Base-by-base conservation (phyloP, 805 yeast genomes). In the Diddensiella transvaalensis region DNA sequence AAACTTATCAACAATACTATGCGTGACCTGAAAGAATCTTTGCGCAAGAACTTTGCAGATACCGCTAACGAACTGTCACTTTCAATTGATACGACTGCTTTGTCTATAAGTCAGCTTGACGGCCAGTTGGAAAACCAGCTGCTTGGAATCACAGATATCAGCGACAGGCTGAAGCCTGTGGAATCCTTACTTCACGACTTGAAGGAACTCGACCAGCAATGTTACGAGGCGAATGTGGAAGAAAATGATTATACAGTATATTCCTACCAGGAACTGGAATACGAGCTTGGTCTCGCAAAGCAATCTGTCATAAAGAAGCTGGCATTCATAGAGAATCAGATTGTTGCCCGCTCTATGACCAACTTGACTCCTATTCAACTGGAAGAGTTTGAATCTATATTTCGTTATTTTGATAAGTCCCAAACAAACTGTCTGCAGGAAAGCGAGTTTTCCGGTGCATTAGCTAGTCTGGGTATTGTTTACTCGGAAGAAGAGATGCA, bases 361-460 rank as follows among this genome's bases (percentile, higher is more conserved):
- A 65, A 60, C 41, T 47, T 69, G 39, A 62, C 71, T 4, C 67
- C 71, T 1, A 60, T 60, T 22, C 72, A 70, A 44, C 52, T 69
- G 18, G 74, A 68, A 39, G 76, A 74, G 46, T 72, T 72, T 54
- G 76, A 72, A 51, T 57, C 70, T 3, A 68, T 73, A 13, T 76
- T 77, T 51, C 58, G 74, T 8, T 69, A 67, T 49, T 71, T 71
- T 50, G 72, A 67, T 50, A 62, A 58, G 26, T 66, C 68, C 1
- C 62, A 62, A 40, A 69, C 69, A 47, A 66, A 67, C 33, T 61
- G 65, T 30, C 59, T 76, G 46, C 64, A 66, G 29, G 70, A 70
- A 47, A 42, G 51, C 8, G 80, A 76, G 56, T 77, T 76, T 50
- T 60, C 65, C 2, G 69, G 68, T 0, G 74, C 77, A 2, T 57